Percentiles rank a stretch among this genome's conserved stretches.
These are phyloP conservation scores for Paraconiothyrium sp. DNA, from an alignment of 2,329 filamentous ascomycete genomes.

Conservation along the genomic window DNA sequence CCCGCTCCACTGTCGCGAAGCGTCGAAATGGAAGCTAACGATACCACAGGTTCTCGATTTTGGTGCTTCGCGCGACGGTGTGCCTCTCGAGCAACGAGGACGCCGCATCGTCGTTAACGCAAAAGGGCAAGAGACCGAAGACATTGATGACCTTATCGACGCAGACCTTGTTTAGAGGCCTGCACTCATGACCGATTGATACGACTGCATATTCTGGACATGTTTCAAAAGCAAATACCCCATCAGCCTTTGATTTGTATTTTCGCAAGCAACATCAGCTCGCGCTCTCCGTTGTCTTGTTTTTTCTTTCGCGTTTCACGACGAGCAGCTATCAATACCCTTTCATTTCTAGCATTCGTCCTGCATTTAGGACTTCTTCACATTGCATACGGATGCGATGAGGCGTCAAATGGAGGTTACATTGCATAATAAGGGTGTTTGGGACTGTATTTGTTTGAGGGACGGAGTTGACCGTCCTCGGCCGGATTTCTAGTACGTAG, in stretches of 20 bases:
- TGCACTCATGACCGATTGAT: constrained; percentile 12
- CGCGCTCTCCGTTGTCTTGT: constrained; percentile 8
- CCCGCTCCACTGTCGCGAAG: neutral
- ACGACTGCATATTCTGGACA: constrained; percentile 33
- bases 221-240: constrained; percentile 45
- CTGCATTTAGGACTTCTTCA: constrained; percentile 12
- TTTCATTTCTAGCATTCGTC: constrained; percentile 15
- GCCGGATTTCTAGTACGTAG: constrained; percentile 13
- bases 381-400: constrained; percentile 21
- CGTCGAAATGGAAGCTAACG: constrained; percentile 43
- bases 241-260: constrained; percentile 24
- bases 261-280: constrained; percentile 10
- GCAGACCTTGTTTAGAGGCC: constrained; percentile 33
- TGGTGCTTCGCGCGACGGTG: constrained; percentile 89
- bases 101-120: constrained; percentile 71
- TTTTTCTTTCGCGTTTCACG: neutral
- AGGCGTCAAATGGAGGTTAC: constrained; percentile 25
- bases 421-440: constrained; percentile 37
- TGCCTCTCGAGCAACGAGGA: constrained; percentile 78
- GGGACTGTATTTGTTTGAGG: neutral
- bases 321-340: constrained; percentile 13
- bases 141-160: constrained; percentile 44
- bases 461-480: constrained; percentile 8
- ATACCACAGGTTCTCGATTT: constrained; percentile 87
- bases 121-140: constrained; percentile 49